Evolutionary conservation across 176 grass and related monocot species (phyloP), one percentile per base, ranked within the genome.

Genomic region (Hordeum marinum): DNA sequence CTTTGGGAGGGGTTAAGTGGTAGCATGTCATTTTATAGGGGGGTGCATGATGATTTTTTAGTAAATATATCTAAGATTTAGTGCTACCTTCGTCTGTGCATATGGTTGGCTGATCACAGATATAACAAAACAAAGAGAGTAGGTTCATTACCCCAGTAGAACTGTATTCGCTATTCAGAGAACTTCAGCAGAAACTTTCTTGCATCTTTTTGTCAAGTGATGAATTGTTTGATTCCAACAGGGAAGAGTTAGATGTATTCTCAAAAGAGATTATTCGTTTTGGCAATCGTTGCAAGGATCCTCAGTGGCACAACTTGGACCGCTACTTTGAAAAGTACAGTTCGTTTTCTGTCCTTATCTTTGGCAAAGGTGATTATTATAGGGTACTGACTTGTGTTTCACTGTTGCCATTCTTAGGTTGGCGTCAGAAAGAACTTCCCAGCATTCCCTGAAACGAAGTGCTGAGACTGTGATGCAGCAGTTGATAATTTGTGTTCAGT

Each of bases 271-370:
- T 99, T 83, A 73, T 96, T 63, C 91, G 97, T 69, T 99, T 96
- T 91, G 97, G 97, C 83, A 99, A 99, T 89, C 94, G 73, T 74
- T 99, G 97, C 92, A 99, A 96, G 87, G 92, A 96, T 94, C 94
- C 91, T 84, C 97, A 96, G 72, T 99, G 97, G 97, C 97, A 99
- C 90, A 91, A 92, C 48, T 91, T 99, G 83, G 92, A 96, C 43
- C 97, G 97, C 55, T 99, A 92, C 87, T 94, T 99, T 86, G 92
- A 99, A 72, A 99, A 94, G 97, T 99, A 82, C 82, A 72, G 55
- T 45, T 78, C 35, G n/a, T 78, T 73, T 79, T 32, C 50, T 62
- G 24, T 31, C 27, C 21, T 40, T 75, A 46, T 52, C 84, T 75
- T 75, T 86, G 39, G 5, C 21, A 68, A 89, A 72, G 31, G 48